These are phyloP conservation scores for Lecanicillium sp. DNA, from an alignment of 2,329 filamentous ascomycete genomes.

Conservation along the genomic window DNA sequence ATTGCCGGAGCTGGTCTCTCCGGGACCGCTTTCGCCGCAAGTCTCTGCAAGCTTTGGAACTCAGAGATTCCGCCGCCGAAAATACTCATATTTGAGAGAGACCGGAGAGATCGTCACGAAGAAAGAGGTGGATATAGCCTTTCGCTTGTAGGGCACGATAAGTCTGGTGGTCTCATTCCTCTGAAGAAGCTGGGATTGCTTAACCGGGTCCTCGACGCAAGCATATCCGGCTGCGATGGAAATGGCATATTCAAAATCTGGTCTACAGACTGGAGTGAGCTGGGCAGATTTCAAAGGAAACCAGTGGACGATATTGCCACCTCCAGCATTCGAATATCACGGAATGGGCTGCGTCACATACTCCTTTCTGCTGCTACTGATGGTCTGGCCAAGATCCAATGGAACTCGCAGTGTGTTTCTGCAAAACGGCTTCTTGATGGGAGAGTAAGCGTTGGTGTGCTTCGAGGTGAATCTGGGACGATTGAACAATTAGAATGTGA, in stretches of 20 bases:
- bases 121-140: constrained; percentile 30
- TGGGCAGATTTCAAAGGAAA: constrained; percentile 21
- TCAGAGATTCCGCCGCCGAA: constrained; percentile 19
- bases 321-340: constrained; percentile 25
- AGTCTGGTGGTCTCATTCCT: constrained; percentile 26
- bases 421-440: constrained; percentile 14
- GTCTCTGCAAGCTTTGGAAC: constrained; percentile 31
- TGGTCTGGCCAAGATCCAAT: constrained; percentile 15
- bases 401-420: constrained; percentile 18
- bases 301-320: constrained; percentile 25
- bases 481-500: constrained; percentile 24
- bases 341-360: constrained; percentile 25
- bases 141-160: constrained; percentile 26
- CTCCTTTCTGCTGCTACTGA: constrained; percentile 20
- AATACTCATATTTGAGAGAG: constrained; percentile 33
- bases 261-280: constrained; percentile 26
- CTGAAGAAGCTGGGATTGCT: constrained; percentile 30
- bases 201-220: constrained; percentile 20
- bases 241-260: constrained; percentile 30
- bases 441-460: constrained; percentile 15
- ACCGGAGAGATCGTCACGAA: constrained; percentile 19
- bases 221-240: constrained; percentile 21
- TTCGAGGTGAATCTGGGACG: not conserved
- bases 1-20: constrained; percentile 35
- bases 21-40: constrained; percentile 31